Evolutionary conservation across 495 filamentous ascomycete genomes (phyloP).

Genomic region (Xylaria grammica): DNA sequence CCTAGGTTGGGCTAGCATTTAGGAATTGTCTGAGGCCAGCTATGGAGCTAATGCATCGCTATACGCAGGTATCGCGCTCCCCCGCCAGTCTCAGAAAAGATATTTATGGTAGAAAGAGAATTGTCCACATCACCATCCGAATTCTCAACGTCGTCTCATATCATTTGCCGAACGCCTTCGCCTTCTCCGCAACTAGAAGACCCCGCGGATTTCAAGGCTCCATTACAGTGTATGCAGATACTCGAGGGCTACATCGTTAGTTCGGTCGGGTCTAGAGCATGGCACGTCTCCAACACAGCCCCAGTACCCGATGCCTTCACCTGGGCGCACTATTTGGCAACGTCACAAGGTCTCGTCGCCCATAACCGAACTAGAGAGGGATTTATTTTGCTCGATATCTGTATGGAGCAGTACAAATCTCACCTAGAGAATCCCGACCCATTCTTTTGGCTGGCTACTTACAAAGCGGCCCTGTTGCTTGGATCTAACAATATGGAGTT

Average conservation of each 20-base stretch:
- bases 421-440: conserved; percentile 19
- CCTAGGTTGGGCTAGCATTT: neutral
- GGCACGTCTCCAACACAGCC: conserved; percentile 30
- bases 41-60: conserved; percentile 10
- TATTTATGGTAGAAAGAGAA: conserved; percentile 33
- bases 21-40: neutral
- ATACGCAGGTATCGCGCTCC: conserved; percentile 32
- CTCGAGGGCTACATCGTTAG: conserved; percentile 39
- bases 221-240: conserved; percentile 40
- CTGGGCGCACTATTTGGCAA: conserved; percentile 36
- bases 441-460: conserved; percentile 26
- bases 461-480: conserved; percentile 31
- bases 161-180: conserved; percentile 43
- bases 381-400: conserved; percentile 14
- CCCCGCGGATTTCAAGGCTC: conserved; percentile 32
- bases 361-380: conserved; percentile 23
- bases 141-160: conserved; percentile 20
- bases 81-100: conserved; percentile 33
- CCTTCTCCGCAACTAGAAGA: conserved; percentile 38
- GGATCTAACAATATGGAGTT: conserved; percentile 24
- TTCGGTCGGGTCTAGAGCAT: conserved; percentile 34
- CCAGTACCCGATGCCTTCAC: conserved; percentile 35
- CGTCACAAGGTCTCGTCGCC: conserved; percentile 33
- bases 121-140: neutral
- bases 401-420: conserved; percentile 19